Percentiles rank a stretch among this genome's conserved stretches.
These are phyloP conservation scores for Salix udensis DNA, from an alignment of 345 rosid species.

Conservation along the genomic window DNA sequence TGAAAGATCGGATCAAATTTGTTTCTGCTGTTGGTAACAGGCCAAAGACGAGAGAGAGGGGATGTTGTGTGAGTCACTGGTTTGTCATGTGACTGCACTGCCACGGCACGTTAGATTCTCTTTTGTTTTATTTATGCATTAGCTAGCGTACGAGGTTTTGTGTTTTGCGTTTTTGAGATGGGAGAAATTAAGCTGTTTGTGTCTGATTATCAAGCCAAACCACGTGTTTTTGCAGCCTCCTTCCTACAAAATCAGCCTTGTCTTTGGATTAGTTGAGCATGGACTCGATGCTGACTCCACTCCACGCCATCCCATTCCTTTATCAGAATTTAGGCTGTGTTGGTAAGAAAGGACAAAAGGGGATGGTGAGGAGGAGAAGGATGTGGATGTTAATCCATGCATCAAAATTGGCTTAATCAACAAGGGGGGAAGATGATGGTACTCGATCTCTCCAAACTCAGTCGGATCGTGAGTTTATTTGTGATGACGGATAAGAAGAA, in stretches of 20 bases:
- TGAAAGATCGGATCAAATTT: background rate
- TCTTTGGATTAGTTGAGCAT: background rate
- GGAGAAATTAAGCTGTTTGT: background rate
- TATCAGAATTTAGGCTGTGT: background rate
- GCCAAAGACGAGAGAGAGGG: background rate
- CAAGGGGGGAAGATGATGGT: fast-evolving
- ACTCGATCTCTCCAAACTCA: background rate
- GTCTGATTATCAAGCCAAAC: background rate
- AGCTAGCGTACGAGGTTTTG: constrained; percentile 2
- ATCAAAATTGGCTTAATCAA: background rate
- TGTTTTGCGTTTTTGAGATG: background rate
- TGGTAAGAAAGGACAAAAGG: background rate
- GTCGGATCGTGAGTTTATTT: background rate
- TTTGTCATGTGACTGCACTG: background rate
- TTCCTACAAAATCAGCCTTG: background rate
- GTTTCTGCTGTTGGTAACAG: background rate
- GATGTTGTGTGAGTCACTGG: background rate
- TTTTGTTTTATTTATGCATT: background rate
- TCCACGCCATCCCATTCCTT: background rate
- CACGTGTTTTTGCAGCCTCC: background rate
- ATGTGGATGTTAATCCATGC: background rate
- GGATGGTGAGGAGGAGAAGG: background rate
- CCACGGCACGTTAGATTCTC: constrained; percentile 9
- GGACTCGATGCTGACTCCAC: constrained; percentile 4
- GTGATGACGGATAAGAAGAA: background rate